Percentiles rank a stretch among this genome's conserved stretches.
phyloP scores from a whole-genome alignment of 768 basidiomycete species.

The Porphyrellus cyaneotinctus region DNA sequence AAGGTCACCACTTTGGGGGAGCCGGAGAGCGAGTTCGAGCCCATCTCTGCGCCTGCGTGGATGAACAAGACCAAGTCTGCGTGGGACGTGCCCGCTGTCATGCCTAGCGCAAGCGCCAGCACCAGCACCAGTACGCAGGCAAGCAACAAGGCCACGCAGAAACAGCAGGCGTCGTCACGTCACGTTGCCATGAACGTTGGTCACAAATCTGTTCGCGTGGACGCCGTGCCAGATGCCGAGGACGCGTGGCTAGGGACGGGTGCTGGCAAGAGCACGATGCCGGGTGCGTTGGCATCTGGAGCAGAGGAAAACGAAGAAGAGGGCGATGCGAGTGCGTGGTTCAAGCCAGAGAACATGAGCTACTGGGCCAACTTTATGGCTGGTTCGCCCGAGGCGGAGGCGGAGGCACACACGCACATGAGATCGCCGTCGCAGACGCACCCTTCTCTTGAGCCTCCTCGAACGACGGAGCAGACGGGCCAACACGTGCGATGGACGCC shows the following conservation, averaged over 20 bases:
- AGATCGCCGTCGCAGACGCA: background rate
- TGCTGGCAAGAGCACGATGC: background rate
- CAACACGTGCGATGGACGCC: conserved; percentile 29
- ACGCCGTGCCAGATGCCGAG: conserved; percentile 13
- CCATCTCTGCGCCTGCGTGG: background rate
- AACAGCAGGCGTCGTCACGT: conserved; percentile 8
- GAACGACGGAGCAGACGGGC: conserved; percentile 4
- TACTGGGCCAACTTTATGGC: conserved; percentile 31
- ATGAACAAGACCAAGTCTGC: conserved; percentile 18
- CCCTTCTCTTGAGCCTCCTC: background rate
- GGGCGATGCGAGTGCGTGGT: conserved; percentile 20
- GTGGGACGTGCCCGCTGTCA: conserved; percentile 9
- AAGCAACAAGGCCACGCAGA: conserved; percentile 13
- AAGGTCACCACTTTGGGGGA: conserved; percentile 18
- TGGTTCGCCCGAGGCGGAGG: conserved; percentile 11
- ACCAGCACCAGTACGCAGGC: background rate
- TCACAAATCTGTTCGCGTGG: conserved; percentile 13
- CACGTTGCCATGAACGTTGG: conserved; percentile 3
- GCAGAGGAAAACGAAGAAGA: conserved; percentile 20
- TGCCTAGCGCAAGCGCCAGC: background rate
- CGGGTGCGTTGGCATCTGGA: conserved; percentile 4
- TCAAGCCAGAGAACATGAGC: conserved; percentile 19
- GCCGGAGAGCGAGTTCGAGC: conserved; percentile 16
- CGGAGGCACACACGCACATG: background rate
- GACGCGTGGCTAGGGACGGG: conserved; percentile 2